phyloP scores from a whole-genome alignment of 2,329 filamentous ascomycete genomes.

The Aspergillus fructus region DNA sequence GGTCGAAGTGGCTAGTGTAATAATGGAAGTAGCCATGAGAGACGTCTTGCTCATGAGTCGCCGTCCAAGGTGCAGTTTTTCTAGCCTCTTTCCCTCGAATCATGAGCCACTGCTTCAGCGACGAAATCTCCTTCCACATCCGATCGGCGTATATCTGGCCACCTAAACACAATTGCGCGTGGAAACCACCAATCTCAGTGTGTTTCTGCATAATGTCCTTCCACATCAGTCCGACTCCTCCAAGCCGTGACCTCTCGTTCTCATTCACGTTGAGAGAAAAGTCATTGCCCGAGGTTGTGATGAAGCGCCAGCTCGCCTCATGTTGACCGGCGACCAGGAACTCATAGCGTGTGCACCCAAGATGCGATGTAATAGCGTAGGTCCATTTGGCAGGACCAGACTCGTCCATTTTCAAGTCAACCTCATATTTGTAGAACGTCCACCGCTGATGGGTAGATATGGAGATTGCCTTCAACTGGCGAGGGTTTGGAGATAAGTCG shows the following conservation, averaged over 20 bases:
- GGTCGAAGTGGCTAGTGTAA: conserved; percentile 97
- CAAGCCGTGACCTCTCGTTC: conserved; percentile 79
- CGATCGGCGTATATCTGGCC: conserved; percentile 95
- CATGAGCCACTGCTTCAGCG: conserved; percentile 91
- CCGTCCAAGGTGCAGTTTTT: conserved; percentile 88
- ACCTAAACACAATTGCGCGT: conserved; percentile 86
- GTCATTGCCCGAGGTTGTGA: conserved; percentile 94
- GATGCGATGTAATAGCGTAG: conserved; percentile 93
- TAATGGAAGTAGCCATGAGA: conserved; percentile 98
- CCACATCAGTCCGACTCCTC: conserved; percentile 95
- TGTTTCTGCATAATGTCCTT: conserved; percentile 98
- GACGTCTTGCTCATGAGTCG: conserved; percentile 91
- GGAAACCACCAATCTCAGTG: conserved; percentile 91
- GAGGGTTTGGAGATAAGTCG: conserved; percentile 88
- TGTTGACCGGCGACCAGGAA: conserved; percentile 89
- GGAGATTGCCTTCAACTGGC: conserved; percentile 76
- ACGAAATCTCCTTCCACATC: conserved; percentile 91
- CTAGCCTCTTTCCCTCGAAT: conserved; percentile 91
- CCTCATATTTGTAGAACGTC: conserved; percentile 93
- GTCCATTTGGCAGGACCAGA: conserved; percentile 80
- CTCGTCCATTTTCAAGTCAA: conserved; percentile 88
- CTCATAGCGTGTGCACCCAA: conserved; percentile 97
- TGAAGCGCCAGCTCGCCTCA: conserved; percentile 92
- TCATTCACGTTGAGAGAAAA: conserved; percentile 85
- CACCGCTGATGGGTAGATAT: conserved; percentile 91